phyloP scores from a whole-genome alignment of 202 grass and related monocot genomes.

The Bolboschoenoplectus hybrid region DNA sequence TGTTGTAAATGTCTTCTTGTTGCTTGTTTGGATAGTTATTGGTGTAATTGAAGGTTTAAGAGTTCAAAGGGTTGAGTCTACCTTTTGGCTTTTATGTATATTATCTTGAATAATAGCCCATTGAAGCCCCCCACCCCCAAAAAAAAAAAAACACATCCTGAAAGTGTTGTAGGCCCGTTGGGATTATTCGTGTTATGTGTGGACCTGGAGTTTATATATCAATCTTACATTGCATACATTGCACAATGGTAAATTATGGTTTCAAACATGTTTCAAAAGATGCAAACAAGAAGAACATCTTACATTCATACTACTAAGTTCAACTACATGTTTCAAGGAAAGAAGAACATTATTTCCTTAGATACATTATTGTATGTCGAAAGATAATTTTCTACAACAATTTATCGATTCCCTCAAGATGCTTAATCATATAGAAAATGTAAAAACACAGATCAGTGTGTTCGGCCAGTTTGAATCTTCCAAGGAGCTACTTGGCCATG shows the following conservation, averaged over 20 bases:
- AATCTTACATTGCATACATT: not conserved
- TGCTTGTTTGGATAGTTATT: not conserved
- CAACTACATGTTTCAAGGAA: not conserved
- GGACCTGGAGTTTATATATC: not conserved
- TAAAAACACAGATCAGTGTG: conserved; percentile 48
- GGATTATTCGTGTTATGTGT: not conserved
- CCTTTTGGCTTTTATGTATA: too few species aligned
- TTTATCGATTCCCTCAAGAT: not conserved
- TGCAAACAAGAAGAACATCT: not conserved
- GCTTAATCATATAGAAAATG: not conserved
- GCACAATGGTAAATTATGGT: not conserved
- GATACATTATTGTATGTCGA: not conserved
- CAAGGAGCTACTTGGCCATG: conserved; percentile 60
- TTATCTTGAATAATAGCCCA: too few species aligned
- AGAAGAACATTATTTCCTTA: not conserved
- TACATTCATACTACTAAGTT: not conserved
- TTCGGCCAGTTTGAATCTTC: conserved; percentile 43
- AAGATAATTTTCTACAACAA: not conserved
- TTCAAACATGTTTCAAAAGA: not conserved
- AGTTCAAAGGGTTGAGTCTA: not conserved
- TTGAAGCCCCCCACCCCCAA: too few species aligned
- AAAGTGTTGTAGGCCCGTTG: too few species aligned
- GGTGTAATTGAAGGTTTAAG: not conserved
- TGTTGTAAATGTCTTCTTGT: not conserved
- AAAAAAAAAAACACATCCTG: not conserved